Evolutionary conservation across 2,329 filamentous ascomycete species (phyloP).

Genomic region (Ascochyta clinopodiicola): DNA sequence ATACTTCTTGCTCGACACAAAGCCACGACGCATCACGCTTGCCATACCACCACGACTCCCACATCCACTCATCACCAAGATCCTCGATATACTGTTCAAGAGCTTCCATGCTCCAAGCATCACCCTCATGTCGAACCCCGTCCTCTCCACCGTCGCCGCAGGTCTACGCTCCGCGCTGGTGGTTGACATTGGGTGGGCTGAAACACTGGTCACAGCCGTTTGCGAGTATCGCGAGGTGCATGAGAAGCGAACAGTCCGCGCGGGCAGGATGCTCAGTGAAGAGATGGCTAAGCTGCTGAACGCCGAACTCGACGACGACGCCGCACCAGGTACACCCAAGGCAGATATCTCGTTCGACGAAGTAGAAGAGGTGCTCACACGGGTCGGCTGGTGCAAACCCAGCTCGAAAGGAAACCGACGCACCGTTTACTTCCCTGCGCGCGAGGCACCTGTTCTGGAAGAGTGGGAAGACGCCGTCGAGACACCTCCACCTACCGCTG

Average conservation of each 20-base stretch:
- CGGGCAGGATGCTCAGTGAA: slow-evolving; percentile 73
- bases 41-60: slow-evolving; percentile 80
- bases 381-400: slow-evolving; percentile 76
- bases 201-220: slow-evolving; percentile 83
- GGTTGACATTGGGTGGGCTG: slow-evolving; percentile 90
- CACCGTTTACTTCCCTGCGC: slow-evolving; percentile 43
- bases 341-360: slow-evolving; percentile 67
- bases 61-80: slow-evolving; percentile 75
- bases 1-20: slow-evolving; percentile 74
- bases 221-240: slow-evolving; percentile 89
- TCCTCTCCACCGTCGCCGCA: slow-evolving; percentile 77
- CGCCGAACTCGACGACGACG: slow-evolving; percentile 48
- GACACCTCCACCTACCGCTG: slow-evolving; percentile 39
- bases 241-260: slow-evolving; percentile 73
- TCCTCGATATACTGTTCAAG: slow-evolving; percentile 79
- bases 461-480: slow-evolving; percentile 52
- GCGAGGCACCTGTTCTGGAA: slow-evolving; percentile 49
- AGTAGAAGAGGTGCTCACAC: slow-evolving; percentile 78
- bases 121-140: slow-evolving; percentile 78
- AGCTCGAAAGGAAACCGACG: slow-evolving; percentile 37
- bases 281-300: slow-evolving; percentile 71
- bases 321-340: slow-evolving; percentile 30
- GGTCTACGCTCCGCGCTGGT: slow-evolving; percentile 86
- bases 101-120: slow-evolving; percentile 81
- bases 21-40: slow-evolving; percentile 75